Base-by-base conservation (phyloP, 202 grass and related monocot genomes). In the Zoysia matrella region DNA sequence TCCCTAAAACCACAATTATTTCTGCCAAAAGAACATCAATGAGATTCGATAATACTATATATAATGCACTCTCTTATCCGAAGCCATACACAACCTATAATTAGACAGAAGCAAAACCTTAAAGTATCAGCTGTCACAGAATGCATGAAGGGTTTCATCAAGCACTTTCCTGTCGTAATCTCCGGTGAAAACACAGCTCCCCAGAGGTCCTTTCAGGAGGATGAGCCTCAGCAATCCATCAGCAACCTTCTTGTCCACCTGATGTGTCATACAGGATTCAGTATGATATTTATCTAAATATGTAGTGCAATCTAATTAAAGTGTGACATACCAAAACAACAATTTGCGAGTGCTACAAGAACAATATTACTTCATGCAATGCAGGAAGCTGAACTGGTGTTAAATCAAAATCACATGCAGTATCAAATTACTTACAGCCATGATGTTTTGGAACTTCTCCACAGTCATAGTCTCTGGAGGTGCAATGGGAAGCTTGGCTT, bases 161-260 rank as follows among this genome's bases (percentile, higher is more conserved):
- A 99, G 80, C 30, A 83, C 87, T 79, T 92, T 92, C 82, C 85
- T 83, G 75, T 99, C 87, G 16, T 94, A 96, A 48, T 99, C 91
- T 11, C 96, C 96, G 0, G 96, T 96, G 76, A 99, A 99, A 63
- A 99, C 91, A 81, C 96, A 99, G 75, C 78, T 78, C 45, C 93
- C 96, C 63, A 99, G 76, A 69, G 93, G 89, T 8, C 96, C 96
- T 89, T 96, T 96, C 47, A 96, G 75, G 46, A 95, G 91, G 79
- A 99, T 99, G 52, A 96, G 87, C 68, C 96, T 93, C 16, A 99
- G 60, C 87, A 99, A 76, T 86, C 96, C 96, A 83, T 99, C 96
- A 16, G 96, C 96, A 52, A 99, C 96, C 85, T 99, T 99, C 87
- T 99, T 99, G 84, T 99, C 96, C 60, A 99, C 96, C 96, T 99